Base-by-base conservation (phyloP, 495 filamentous ascomycete genomes). In the Hyphodiscus hymeniophilus region DNA sequence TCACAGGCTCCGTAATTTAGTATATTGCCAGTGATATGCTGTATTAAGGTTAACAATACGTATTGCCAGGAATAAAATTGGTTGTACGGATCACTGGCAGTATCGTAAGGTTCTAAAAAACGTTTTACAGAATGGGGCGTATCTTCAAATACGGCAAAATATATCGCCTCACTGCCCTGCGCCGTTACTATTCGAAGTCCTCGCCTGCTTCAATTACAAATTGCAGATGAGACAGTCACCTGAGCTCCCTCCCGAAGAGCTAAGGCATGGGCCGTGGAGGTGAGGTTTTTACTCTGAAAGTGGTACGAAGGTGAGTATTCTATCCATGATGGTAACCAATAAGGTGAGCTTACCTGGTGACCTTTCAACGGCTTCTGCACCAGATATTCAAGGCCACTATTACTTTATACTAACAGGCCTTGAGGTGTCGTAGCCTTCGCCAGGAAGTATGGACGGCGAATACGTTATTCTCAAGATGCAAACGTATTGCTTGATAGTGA, bases 391-490 rank as follows among this genome's bases (percentile, higher is more conserved):
- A 52, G 34, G 36, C 20, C 35, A 20, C 42, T 47, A 17, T 33
- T 20, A 47, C 43, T 52, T 41, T 52, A 50, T 31, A 51, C 48
- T 51, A 45, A 33, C n/a, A 21, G 17, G 33, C 48, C 48, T 51
- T 51, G 22, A 51, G 40, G 31, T 38, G 33, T 51, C 20, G 42
- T 32, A 45, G 48, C 39, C 48, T 51, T 51, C 42, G 34, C 42
- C 41, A 51, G 48, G 41, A 51, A 51, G 41, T 51, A 51, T 26
- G 36, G 41, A 49, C 38, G 38, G 47, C 47, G 47, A 49, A 49
- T 49, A 49, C 47, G 42, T 49, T 49, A 49, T 49, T 49, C 47
- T 49, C 47, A 49, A 49, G 47, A 42, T 49, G 47, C 47, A 49
- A 49, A 42, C 41, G 47, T 49, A 49, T 49, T 49, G 47, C 47